These are phyloP conservation scores for Thielaviopsis ethacetica DNA, from an alignment of 2,329 filamentous ascomycete genomes.

Conservation along the genomic window DNA sequence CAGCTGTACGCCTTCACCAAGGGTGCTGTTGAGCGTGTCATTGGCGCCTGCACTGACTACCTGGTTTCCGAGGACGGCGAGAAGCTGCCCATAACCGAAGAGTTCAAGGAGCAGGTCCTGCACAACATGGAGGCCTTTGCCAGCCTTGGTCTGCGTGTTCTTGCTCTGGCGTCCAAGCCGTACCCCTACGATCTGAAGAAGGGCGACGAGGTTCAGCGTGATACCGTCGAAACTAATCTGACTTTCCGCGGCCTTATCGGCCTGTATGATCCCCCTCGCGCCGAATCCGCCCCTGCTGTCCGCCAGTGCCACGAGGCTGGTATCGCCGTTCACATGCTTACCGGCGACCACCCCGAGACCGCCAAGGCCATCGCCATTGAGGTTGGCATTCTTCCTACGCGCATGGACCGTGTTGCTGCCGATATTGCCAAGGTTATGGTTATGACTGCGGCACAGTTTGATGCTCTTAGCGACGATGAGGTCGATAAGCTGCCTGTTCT, in stretches of 20 bases:
- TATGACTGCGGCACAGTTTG: slow-evolving; percentile 48
- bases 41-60: slow-evolving; percentile 40
- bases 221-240: slow-evolving; percentile 40
- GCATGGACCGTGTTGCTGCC: slow-evolving; percentile 31
- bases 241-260: slow-evolving; percentile 51
- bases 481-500: slow-evolving; percentile 48
- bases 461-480: slow-evolving; percentile 44
- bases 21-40: slow-evolving; percentile 51
- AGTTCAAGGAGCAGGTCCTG: slow-evolving; percentile 37
- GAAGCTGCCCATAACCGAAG: slow-evolving; percentile 29
- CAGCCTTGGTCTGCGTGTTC: slow-evolving; percentile 46
- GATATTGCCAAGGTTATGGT: slow-evolving; percentile 42
- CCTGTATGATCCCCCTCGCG: slow-evolving; percentile 54
- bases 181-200: slow-evolving; percentile 22
- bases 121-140: slow-evolving; percentile 49
- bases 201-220: slow-evolving; percentile 30
- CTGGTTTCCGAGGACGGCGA: slow-evolving; percentile 17
- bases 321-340: slow-evolving; percentile 52
- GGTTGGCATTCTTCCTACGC: slow-evolving; percentile 39
- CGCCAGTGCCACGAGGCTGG: slow-evolving; percentile 42
- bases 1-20: slow-evolving; percentile 32
- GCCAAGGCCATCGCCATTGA: slow-evolving; percentile 45
- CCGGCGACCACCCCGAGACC: slow-evolving; percentile 48
- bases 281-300: slow-evolving; percentile 46
- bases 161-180: slow-evolving; percentile 42